Evolutionary conservation across 176 grass and related monocot species (phyloP).

Genomic region (Bothriochloa decipiens): DNA sequence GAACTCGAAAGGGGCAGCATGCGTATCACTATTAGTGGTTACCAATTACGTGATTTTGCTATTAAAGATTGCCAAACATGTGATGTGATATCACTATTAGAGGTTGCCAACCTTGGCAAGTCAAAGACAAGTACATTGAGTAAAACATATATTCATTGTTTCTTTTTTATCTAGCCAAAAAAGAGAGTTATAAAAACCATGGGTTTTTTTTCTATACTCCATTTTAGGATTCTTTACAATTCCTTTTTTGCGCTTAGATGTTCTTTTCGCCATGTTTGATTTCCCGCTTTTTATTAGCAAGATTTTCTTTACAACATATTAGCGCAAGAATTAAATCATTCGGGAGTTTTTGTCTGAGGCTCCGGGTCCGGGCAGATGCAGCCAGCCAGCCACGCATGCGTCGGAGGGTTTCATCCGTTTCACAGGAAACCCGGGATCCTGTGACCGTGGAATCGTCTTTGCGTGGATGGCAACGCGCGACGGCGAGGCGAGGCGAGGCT

Average conservation of each 20-base stretch:
- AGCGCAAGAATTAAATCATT: neutral
- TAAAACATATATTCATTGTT: neutral
- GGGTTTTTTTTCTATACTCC: neutral
- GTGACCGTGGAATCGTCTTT: neutral
- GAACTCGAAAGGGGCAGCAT: too few relatives aligned
- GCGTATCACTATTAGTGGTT: too few relatives aligned
- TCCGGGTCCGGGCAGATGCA: neutral
- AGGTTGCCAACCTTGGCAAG: too few relatives aligned
- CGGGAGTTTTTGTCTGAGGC: neutral
- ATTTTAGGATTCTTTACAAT: neutral
- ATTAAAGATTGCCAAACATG: too few relatives aligned
- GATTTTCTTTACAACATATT: too few relatives aligned
- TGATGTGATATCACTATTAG: too few relatives aligned
- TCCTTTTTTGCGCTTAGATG: too few relatives aligned
- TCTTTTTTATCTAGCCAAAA: neutral
- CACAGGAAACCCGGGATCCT: neutral
- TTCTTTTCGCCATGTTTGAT: too few relatives aligned
- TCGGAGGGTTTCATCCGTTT: neutral
- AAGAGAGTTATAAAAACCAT: neutral
- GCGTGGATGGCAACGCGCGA: neutral
- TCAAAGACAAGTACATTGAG: too few relatives aligned
- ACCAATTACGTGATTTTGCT: too few relatives aligned
- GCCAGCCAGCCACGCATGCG: neutral
- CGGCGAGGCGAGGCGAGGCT: neutral
- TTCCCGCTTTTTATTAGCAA: too few relatives aligned